Conservation (phyloP, 1,284 basidiomycete species). For the Puccinia hordei region DNA sequence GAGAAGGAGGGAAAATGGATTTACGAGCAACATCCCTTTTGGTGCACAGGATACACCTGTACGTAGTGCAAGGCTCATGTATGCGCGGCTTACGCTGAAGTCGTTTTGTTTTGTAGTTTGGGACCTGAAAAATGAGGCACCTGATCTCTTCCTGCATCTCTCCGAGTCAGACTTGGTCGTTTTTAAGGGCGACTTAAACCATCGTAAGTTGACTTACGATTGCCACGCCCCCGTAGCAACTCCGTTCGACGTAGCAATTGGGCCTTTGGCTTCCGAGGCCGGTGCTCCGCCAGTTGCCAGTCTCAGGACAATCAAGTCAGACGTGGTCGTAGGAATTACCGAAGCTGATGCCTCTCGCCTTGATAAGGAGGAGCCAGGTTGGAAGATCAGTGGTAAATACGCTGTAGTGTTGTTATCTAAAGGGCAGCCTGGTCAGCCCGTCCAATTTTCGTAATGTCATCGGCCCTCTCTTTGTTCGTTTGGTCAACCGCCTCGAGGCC, state of each 20-base stretch:
- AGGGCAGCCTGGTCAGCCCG: conserved; percentile 46
- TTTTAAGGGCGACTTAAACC: conserved; percentile 96
- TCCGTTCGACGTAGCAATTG: conserved; percentile 87
- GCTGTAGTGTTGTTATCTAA: conserved; percentile 51
- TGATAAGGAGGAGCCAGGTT: conserved; percentile 84
- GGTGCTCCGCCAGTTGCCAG: conserved; percentile 86
- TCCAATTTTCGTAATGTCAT: conserved; percentile 27
- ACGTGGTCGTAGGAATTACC: conserved; percentile 69
- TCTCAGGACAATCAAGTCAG: conserved; percentile 83
- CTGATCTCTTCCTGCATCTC: conserved; percentile 90
- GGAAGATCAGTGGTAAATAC: conserved; percentile 97
- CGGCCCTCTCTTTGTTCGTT: neutral
- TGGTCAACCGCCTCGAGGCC: neutral
- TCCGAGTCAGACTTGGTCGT: conserved; percentile 86
- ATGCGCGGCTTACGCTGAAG: conserved; percentile 15
- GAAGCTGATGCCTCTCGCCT: conserved; percentile 72
- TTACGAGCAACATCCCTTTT: conserved; percentile 95
- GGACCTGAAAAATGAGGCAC: conserved; percentile 84
- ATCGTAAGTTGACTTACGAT: conserved; percentile 86
- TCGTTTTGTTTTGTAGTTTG: conserved; percentile 63
- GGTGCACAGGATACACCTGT: conserved; percentile 82
- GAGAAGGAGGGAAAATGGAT: conserved; percentile 90
- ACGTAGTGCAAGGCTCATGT: conserved; percentile 49
- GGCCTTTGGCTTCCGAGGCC: conserved; percentile 82
- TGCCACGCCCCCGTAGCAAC: conserved; percentile 88